phyloP scores from a whole-genome alignment of 352 stramenopile species.

The Phytophthora vignae region DNA sequence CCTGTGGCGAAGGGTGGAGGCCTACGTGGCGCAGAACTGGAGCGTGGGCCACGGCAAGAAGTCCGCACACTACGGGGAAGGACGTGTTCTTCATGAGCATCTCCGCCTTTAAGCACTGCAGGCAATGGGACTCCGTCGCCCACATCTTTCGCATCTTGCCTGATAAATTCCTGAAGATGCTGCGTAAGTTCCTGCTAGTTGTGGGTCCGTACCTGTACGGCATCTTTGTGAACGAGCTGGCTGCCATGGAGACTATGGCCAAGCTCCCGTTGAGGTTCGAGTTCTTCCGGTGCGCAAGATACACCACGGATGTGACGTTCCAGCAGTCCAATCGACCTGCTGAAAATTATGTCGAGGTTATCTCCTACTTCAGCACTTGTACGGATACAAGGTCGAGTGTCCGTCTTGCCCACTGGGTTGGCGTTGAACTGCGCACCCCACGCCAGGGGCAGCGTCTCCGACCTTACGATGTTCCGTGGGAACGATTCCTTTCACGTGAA shows the following conservation, averaged over 20 bases:
- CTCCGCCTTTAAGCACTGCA: neutral
- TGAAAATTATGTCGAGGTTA: neutral
- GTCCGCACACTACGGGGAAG: neutral
- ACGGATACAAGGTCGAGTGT: constrained; percentile 7
- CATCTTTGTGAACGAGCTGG: neutral
- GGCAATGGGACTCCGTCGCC: neutral
- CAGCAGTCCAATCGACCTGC: constrained; percentile 1
- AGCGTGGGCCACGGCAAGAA: neutral
- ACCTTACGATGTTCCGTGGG: constrained; percentile 11
- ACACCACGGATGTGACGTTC: constrained; percentile 14
- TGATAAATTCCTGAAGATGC: constrained; percentile 1
- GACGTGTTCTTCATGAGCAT: neutral
- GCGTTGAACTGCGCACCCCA: neutral
- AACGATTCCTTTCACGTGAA: neutral
- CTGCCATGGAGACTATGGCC: neutral
- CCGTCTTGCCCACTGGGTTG: neutral
- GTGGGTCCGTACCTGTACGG: neutral
- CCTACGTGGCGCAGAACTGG: neutral
- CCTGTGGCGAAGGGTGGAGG: neutral
- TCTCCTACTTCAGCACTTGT: neutral
- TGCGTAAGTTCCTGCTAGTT: neutral
- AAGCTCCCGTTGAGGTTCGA: neutral
- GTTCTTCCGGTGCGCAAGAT: constrained; percentile 1
- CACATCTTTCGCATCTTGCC: neutral
- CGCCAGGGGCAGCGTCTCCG: neutral